phyloP scores from a whole-genome alignment of 2,329 filamentous ascomycete species.

The Neofusicoccum laricinum region DNA sequence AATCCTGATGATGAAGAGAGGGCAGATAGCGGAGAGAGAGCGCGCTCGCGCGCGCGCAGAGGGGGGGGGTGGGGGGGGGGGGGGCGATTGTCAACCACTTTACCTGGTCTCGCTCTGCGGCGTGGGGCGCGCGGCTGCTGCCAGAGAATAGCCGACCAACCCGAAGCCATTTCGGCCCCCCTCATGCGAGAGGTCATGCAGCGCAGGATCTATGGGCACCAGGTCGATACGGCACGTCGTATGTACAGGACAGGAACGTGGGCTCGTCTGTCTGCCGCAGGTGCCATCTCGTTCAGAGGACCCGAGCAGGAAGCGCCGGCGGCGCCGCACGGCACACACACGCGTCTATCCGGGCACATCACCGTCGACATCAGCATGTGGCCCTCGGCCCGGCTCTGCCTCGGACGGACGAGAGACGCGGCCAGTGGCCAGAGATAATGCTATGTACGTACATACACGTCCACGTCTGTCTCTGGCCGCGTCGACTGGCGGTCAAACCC shows the following conservation, averaged over 20 bases:
- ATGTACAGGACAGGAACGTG: not conserved
- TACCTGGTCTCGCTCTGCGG: too few species aligned
- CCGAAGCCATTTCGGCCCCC: not conserved
- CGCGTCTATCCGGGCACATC: not conserved
- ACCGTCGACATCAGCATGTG: not conserved
- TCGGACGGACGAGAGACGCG: not conserved
- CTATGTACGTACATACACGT: too few species aligned
- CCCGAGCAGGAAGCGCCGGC: not conserved
- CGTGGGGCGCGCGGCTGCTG: not conserved
- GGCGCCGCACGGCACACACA: not conserved
- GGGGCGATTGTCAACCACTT: too few species aligned
- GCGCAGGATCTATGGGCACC: not conserved
- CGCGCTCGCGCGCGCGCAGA: too few species aligned
- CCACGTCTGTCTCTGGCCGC: too few species aligned
- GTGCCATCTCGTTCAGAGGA: too few species aligned
- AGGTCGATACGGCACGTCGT: not conserved
- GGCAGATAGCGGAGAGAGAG: not conserved
- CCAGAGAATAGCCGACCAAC: not conserved
- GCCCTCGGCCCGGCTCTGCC: slow-evolving; percentile 1
- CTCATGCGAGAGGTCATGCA: not conserved
- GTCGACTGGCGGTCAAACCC: not conserved
- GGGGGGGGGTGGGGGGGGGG: too few species aligned
- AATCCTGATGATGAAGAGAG: not conserved
- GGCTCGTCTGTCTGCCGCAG: too few species aligned
- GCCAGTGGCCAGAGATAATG: not conserved